phyloP scores from a whole-genome alignment of 345 rosid genomes.

The Rhodamnia rubescens region DNA sequence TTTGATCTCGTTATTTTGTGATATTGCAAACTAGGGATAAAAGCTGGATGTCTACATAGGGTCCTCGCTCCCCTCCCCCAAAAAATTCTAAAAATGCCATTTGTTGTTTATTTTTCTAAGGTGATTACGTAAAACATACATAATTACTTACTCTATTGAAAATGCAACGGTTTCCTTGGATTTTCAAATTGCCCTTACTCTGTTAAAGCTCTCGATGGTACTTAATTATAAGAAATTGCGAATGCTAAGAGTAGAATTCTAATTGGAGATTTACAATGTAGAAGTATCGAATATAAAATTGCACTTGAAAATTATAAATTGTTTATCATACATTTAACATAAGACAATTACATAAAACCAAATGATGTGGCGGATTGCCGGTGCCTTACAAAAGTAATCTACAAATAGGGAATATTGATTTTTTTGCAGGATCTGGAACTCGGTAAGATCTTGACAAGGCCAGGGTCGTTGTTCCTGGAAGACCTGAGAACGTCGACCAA shows the following conservation, averaged over 20 bases:
- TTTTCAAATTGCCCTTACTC: neutral
- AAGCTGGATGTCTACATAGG: neutral
- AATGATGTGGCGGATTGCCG: neutral
- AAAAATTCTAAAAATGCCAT: neutral
- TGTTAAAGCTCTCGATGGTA: too few relatives aligned
- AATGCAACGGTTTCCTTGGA: neutral
- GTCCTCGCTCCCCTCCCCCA: neutral
- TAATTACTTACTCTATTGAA: neutral
- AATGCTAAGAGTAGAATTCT: neutral
- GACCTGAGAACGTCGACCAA: constrained; percentile 11
- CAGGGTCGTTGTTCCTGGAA: constrained; percentile 5
- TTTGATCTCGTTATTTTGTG: neutral
- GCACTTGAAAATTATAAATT: neutral
- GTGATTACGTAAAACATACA: neutral
- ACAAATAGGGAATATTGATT: neutral
- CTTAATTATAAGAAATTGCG: neutral
- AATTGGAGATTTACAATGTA: neutral
- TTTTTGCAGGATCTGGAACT: constrained; percentile 21
- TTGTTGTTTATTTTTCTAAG: neutral
- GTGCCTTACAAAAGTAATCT: neutral
- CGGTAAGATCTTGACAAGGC: constrained; percentile 13
- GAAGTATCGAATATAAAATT: neutral
- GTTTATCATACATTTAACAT: neutral
- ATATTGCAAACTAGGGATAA: neutral
- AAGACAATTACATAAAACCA: neutral